Evolutionary conservation across 2,329 filamentous ascomycete species (phyloP), one percentile per base, ranked within the genome.

Genomic region (Hymenoscyphus fructigenus): DNA sequence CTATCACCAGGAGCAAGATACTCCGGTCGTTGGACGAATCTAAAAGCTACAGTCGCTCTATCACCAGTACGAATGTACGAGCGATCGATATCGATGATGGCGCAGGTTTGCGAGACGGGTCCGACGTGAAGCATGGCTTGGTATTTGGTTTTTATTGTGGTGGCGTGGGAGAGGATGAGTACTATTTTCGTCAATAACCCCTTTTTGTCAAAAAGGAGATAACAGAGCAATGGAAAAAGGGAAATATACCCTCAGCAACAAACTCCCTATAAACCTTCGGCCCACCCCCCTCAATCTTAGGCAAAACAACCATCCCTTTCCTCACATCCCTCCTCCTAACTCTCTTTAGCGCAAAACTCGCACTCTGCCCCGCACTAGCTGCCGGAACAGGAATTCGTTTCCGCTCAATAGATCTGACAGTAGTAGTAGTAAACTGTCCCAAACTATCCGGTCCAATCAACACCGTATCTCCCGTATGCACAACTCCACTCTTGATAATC

Each of bases 61-160:
- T 98, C 95, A 10, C 95, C 95, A 0, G 94, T 97, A 7, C 95
- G 88, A 69, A 99, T 97, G 73, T 93, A 95, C 29, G 91, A 91
- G n/a, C 94, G 88, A 76, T 99, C 95, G 70, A 99, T 95, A 74
- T 97, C 95, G 73, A 99, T 96, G 75, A 99, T 97, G 12, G 93
- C 89, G 75, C 95, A 99, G 0, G 95, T 99, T 79, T 99, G 95
- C 50, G 91, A 92, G 55, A 99, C 91, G 0, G 95, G 91, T 0
- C 95, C 95, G 4, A 99, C 93, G 73, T 99, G 95, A 26, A 99
- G 84, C 93, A 98, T 99, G 0, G 95, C 95, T 80, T 99, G 95
- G 71, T 99, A 99, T 73, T 93, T 94, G 0, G 89, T 92, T 78
- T 96, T 95, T 78, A 99, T 99, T 55, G 95, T 99, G 0, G 95